Percentiles rank a stretch among this genome's conserved stretches.
phyloP scores from a whole-genome alignment of 257 asterid genomes.

The Salvia hispanica region DNA sequence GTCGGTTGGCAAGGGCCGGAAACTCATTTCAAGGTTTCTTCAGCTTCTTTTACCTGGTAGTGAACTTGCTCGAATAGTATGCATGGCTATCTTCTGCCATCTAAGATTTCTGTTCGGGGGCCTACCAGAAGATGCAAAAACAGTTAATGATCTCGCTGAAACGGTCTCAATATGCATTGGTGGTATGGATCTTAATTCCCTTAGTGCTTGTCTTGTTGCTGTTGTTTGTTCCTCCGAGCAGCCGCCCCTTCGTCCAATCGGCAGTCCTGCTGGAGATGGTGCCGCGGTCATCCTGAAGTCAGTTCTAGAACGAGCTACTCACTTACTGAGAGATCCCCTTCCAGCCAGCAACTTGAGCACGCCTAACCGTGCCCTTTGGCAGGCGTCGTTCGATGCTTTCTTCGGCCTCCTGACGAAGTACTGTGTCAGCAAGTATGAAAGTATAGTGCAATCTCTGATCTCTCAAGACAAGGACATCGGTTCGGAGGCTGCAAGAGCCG shows the following conservation, averaged over 20 bases:
- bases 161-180: conserved; percentile 60
- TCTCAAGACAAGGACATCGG: conserved; percentile 42
- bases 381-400: conserved; percentile 97
- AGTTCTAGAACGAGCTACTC: conserved; percentile 82
- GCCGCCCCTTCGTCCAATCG: conserved; percentile 95
- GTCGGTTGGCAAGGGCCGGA: conserved; percentile 81
- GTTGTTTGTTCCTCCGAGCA: conserved; percentile 97
- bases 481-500: conserved; percentile 77
- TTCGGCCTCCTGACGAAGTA: conserved; percentile 83
- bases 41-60: conserved; percentile 79
- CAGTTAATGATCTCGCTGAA: conserved; percentile 56
- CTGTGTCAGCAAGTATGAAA: conserved; percentile 72
- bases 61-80: conserved; percentile 84
- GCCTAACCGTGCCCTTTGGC: conserved; percentile 85
- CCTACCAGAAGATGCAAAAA: conserved; percentile 74
- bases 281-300: conserved; percentile 75
- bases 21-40: conserved; percentile 80
- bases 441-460: conserved; percentile 67
- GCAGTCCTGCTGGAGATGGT: conserved; percentile 86
- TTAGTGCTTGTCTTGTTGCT: conserved; percentile 97
- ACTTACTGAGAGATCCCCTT: conserved; percentile 57
- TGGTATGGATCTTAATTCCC: conserved; percentile 89
- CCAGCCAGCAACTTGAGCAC: conserved; percentile 49
- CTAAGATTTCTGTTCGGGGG: conserved; percentile 85
- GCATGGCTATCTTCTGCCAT: conserved; percentile 97